Percentiles rank a stretch among this genome's conserved stretches.
These are phyloP conservation scores for Polysphondylium violaceum DNA, from an alignment of 78 protist species.

Conservation along the genomic window DNA sequence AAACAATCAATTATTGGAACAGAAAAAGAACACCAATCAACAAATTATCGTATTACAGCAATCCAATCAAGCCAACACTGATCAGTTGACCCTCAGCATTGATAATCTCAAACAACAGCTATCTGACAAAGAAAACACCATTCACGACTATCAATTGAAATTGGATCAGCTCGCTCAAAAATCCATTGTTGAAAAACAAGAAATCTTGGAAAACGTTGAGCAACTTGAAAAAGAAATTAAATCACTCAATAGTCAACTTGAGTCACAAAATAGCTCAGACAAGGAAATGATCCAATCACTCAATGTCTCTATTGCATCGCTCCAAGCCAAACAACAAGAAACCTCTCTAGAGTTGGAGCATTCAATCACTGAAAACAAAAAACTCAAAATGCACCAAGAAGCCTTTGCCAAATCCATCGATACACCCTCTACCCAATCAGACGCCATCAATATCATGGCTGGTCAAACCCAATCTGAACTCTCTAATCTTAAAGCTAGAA, in stretches of 20 bases:
- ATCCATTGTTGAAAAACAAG: neutral
- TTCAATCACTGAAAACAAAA: neutral
- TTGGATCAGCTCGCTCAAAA: neutral
- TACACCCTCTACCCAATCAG: slow-evolving; percentile 7
- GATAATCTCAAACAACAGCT: neutral
- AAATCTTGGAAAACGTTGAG: neutral
- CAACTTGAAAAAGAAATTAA: slow-evolving; percentile 1
- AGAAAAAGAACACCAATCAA: slow-evolving; percentile 15
- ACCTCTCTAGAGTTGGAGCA: neutral
- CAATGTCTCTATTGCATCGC: neutral
- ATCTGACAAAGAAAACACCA: slow-evolving; percentile 18
- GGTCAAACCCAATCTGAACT: slow-evolving; percentile 70
- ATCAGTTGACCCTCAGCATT: neutral
- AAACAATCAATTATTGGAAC: slow-evolving; percentile 8
- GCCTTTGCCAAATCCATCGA: slow-evolving; percentile 12
- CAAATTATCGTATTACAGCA: neutral
- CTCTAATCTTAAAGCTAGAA: slow-evolving; percentile 17
- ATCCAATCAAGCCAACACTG: neutral
- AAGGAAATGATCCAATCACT: neutral
- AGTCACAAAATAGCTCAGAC: neutral
- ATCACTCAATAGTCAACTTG: neutral
- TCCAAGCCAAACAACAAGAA: neutral
- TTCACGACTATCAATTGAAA: slow-evolving; percentile 11
- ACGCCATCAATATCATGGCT: slow-evolving; percentile 68
- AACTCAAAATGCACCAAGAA: slow-evolving; percentile 4